These are phyloP conservation scores for Xylaria sp. DNA, from an alignment of 2,329 filamentous ascomycete species.

Conservation along the genomic window DNA sequence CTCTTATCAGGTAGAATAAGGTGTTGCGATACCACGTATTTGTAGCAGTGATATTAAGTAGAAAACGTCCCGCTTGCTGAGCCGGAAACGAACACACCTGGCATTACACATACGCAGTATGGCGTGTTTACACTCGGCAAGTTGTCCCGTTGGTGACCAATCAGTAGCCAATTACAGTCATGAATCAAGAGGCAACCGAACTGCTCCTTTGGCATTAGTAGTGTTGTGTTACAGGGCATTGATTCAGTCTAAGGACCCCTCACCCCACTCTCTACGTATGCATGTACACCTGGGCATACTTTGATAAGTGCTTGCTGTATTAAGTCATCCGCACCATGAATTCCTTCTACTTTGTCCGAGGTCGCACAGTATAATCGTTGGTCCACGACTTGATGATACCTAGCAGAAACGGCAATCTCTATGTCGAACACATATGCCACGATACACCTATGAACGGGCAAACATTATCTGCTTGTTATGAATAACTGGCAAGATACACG, in stretches of 20 bases:
- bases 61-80: neutral
- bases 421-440: neutral
- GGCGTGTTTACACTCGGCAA: conserved; percentile 14
- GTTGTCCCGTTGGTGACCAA: neutral
- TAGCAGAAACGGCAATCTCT: neutral
- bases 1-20: too few species aligned
- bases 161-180: neutral
- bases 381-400: neutral
- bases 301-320: neutral
- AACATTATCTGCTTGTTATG: neutral
- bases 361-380: neutral
- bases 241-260: neutral
- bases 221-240: neutral
- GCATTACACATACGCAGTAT: neutral
- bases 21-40: neutral
- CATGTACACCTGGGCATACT: too few species aligned
- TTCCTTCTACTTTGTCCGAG: neutral
- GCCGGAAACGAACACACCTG: neutral
- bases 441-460: neutral
- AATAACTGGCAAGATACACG: conserved; percentile 24
- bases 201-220: neutral
- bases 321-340: too few species aligned
- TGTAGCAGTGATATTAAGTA: neutral
- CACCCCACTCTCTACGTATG: neutral
- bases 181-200: conserved; percentile 15